phyloP scores from a whole-genome alignment of 441 rosid genomes.

The Syzygium malaccense region DNA sequence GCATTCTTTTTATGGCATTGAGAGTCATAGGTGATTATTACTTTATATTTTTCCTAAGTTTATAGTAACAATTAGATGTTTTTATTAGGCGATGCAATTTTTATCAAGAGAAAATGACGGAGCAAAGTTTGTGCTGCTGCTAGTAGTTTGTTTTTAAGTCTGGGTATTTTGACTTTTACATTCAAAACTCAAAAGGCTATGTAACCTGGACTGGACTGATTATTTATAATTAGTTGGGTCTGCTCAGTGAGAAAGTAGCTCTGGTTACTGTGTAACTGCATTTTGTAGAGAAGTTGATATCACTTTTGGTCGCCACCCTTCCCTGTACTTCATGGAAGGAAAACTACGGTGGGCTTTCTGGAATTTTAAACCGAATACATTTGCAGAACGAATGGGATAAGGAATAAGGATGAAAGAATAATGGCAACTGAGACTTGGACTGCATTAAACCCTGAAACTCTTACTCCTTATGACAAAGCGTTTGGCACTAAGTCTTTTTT shows the following conservation, averaged over 20 bases:
- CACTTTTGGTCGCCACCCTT: neutral
- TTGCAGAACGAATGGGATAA: neutral
- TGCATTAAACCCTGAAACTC: neutral
- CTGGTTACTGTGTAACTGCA: neutral
- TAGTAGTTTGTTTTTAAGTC: neutral
- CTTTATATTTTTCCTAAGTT: neutral
- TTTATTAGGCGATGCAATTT: neutral
- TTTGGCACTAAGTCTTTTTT: neutral
- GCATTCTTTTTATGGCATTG: constrained; percentile 97
- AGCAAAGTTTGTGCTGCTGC: neutral
- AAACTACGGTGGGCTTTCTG: neutral
- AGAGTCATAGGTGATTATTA: constrained; percentile 77
- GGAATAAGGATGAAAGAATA: neutral
- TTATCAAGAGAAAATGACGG: neutral
- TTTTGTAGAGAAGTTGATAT: neutral
- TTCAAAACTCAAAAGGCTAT: neutral
- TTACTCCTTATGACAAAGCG: neutral
- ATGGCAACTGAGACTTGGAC: neutral
- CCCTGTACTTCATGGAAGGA: neutral
- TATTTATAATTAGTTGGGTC: neutral
- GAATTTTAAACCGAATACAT: neutral
- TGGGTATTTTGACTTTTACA: neutral
- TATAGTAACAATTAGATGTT: neutral
- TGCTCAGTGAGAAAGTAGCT: neutral
- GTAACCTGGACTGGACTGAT: neutral